Conservation (phyloP, 2,329 filamentous ascomycete genomes). For the Dactylellina haptotyla region DNA sequence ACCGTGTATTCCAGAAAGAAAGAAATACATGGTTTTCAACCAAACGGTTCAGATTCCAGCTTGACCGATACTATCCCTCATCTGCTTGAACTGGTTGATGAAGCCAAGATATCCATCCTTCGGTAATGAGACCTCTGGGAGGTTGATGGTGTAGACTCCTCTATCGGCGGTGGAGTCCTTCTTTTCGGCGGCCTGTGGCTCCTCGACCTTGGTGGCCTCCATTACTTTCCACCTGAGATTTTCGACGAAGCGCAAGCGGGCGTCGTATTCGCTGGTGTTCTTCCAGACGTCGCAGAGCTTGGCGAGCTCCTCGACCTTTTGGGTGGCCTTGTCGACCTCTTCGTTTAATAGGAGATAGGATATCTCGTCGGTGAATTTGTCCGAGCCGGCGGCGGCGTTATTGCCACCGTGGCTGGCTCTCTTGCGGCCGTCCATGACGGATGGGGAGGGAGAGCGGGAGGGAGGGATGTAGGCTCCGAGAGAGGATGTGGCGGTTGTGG, state of each 20-base stretch:
- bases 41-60: constrained; percentile 29
- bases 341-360: constrained; percentile 62
- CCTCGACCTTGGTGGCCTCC: constrained; percentile 70
- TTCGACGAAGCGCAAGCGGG: constrained; percentile 82
- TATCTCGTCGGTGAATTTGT: constrained; percentile 57
- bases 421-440: constrained; percentile 55
- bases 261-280: constrained; percentile 94
- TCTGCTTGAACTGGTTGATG: constrained; percentile 72
- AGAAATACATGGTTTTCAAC: background rate
- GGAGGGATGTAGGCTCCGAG: constrained; percentile 49
- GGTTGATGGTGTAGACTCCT: constrained; percentile 59
- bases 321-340: constrained; percentile 77
- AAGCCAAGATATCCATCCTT: constrained; percentile 65
- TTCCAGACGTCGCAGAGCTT: constrained; percentile 85
- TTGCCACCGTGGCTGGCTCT: constrained; percentile 16
- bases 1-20: too few relatives aligned
- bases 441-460: constrained; percentile 50
- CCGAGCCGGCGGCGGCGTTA: constrained; percentile 20
- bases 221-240: constrained; percentile 82
- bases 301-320: constrained; percentile 79
- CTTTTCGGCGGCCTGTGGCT: constrained; percentile 61
- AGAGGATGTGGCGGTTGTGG: constrained; percentile 35
- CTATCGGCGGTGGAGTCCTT: constrained; percentile 55
- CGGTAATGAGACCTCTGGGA: constrained; percentile 61
- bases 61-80: constrained; percentile 62